Evolutionary conservation across 129 eudicot species (phyloP).

Genomic region (Lactuca saligna): DNA sequence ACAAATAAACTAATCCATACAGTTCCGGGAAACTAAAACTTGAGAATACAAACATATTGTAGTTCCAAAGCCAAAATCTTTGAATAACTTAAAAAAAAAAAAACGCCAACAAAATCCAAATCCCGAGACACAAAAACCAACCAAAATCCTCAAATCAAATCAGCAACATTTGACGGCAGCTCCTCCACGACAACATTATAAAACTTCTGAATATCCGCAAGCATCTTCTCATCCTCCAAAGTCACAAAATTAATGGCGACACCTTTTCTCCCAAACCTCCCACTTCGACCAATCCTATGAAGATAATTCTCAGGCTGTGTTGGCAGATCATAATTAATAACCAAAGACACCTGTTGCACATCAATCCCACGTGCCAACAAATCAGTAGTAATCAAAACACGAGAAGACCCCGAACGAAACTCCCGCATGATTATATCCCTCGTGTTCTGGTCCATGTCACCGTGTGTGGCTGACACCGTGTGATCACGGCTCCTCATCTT

Average conservation of each 20-base stretch:
- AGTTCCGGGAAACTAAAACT: conserved; percentile 19
- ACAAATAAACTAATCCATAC: conserved; percentile 9
- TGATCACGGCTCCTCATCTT: conserved; percentile 77
- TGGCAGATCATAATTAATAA: conserved; percentile 74
- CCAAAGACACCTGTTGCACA: conserved; percentile 83
- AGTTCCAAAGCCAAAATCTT: conserved; percentile 12
- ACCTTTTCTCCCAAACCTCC: conserved; percentile 82
- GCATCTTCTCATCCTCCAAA: conserved; percentile 59
- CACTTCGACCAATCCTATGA: conserved; percentile 69
- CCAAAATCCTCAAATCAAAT: conserved; percentile 41
- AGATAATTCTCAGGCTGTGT: conserved; percentile 85
- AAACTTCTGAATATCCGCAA: conserved; percentile 69
- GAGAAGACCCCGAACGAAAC: conserved; percentile 77
- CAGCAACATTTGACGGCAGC: conserved; percentile 70
- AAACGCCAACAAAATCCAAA: background rate
- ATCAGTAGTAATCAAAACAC: conserved; percentile 80
- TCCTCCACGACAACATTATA: conserved; percentile 70
- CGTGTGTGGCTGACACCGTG: conserved; percentile 78
- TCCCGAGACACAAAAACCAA: background rate
- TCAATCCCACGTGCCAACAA: conserved; percentile 79
- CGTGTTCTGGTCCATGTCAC: conserved; percentile 84
- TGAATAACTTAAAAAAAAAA: conserved; percentile 18
- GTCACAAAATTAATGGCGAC: conserved; percentile 75
- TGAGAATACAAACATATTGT: conserved; percentile 9
- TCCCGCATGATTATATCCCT: conserved; percentile 78